These are phyloP conservation scores for Musa acuminata DNA, from an alignment of 176 grass and related monocot species.

Conservation along the genomic window DNA sequence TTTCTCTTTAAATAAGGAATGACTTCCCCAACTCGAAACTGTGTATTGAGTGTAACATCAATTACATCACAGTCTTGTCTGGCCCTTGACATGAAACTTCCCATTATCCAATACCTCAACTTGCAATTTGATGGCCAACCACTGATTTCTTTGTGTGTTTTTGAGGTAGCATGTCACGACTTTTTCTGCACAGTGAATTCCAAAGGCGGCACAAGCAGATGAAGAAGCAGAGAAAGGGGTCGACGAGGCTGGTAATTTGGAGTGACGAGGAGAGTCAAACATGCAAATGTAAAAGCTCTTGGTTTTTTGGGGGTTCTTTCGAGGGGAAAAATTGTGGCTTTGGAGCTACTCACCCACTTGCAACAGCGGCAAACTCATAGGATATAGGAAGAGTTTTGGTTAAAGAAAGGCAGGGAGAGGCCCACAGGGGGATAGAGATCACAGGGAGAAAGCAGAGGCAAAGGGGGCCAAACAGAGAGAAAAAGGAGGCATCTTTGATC, in stretches of 20 bases:
- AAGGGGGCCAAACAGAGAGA: neutral
- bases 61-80: neutral
- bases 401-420: neutral
- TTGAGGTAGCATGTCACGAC: too few relatives aligned
- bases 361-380: neutral
- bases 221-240: too few relatives aligned
- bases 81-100: neutral
- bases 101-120: too few relatives aligned
- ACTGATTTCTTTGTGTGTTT: too few relatives aligned
- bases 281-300: too few relatives aligned
- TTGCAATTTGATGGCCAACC: too few relatives aligned
- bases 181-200: too few relatives aligned
- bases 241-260: too few relatives aligned
- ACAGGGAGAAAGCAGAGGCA: neutral
- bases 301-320: neutral
- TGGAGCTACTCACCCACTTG: neutral
- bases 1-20: neutral
- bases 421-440: constrained; percentile 5
- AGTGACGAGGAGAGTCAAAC: too few relatives aligned
- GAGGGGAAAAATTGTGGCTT: neutral
- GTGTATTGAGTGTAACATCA: neutral
- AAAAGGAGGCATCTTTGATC: constrained; percentile 19
- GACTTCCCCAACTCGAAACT: neutral
- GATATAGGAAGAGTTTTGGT: neutral
- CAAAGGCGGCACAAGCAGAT: too few relatives aligned